Percentiles rank a stretch among this genome's conserved stretches.
Conservation (phyloP, 495 filamentous ascomycete genomes). For the Durotheca rogersii region DNA sequence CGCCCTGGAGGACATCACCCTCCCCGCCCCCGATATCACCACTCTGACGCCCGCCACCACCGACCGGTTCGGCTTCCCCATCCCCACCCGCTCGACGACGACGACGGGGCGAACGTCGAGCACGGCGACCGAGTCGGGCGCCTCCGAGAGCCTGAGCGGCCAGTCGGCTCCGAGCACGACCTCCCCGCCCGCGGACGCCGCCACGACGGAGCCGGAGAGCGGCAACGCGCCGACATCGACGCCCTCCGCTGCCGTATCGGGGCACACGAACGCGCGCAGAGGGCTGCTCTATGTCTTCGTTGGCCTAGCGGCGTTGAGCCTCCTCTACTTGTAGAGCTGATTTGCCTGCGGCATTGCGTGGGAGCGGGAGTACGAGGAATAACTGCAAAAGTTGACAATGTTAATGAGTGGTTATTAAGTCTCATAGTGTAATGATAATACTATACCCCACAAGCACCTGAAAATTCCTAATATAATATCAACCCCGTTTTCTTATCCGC, state of each 20-base stretch:
- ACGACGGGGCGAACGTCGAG: neutral
- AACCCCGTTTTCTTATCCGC: too few species aligned
- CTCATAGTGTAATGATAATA: too few species aligned
- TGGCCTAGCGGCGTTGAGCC: slow-evolving; percentile 1
- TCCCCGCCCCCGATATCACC: slow-evolving; percentile 13
- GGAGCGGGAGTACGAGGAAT: neutral
- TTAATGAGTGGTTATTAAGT: too few species aligned
- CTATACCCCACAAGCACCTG: too few species aligned
- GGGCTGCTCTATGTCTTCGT: slow-evolving; percentile 4
- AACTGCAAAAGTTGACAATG: neutral
- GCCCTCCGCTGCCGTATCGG: slow-evolving; percentile 8
- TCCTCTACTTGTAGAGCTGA: slow-evolving; percentile 21
- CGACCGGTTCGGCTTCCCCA: neutral
- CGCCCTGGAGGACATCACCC: slow-evolving; percentile 8
- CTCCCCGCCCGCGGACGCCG: neutral
- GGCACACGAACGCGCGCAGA: neutral
- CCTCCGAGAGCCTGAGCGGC: neutral
- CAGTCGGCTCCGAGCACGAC: neutral
- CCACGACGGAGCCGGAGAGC: neutral
- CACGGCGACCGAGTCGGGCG: neutral
- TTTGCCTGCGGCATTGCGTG: neutral
- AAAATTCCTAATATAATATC: too few species aligned
- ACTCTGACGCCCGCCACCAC: slow-evolving; percentile 7
- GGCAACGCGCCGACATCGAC: slow-evolving; percentile 7
- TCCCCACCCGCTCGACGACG: neutral